Evolutionary conservation across 140 eudicot genomes (phyloP), one percentile per base, ranked within the genome.

Genomic region (Erigeron philadelphicus): DNA sequence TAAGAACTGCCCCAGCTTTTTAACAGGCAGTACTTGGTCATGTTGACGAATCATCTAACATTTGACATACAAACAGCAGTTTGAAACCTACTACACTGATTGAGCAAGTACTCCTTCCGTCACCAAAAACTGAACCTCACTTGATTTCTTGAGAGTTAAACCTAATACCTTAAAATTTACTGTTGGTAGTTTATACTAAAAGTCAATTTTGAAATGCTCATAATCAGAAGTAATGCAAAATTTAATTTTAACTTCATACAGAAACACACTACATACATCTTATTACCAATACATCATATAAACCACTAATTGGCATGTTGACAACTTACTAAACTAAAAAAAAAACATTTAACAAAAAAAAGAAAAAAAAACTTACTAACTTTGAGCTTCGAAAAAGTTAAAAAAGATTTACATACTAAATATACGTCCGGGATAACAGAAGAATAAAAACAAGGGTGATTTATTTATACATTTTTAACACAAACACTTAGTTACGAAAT

Each of bases 51-150:
- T 64, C 18, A 54, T 53, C 77, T 40, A n/a, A 47, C 41, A 49
- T 49, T 62, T 43, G 31, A 49, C 64, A 50, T 49, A 72, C 8
- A 73, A 38, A 31, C 67, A 56, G 52, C 54, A 53, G 63, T 55
- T 12, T 48, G 47, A 64, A 73, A 73, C 44, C 64, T 49, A 72
- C 35, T 49, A 72, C 50, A 19, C 57, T 21, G 46, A 52, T 25
- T 42, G 13, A 41, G 43, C 61, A 56, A 74, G 48, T 25, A 74
- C 67, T 57, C 73, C 56, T 54, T 31, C 53, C 18, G 16, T 66
- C 21, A 61, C 49, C 52, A 40, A 43, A 41, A 42, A 42, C n/a
- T 10, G 17, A 11, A 64, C 40, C 38, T 61, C 40, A 9, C 10
- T 64, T 41, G 16, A 43, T 40, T 40, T 40, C 4, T n/a, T 43